Evolutionary conservation across 2,329 filamentous ascomycete species (phyloP).

Genomic region (Aureobasidium namibiae): DNA sequence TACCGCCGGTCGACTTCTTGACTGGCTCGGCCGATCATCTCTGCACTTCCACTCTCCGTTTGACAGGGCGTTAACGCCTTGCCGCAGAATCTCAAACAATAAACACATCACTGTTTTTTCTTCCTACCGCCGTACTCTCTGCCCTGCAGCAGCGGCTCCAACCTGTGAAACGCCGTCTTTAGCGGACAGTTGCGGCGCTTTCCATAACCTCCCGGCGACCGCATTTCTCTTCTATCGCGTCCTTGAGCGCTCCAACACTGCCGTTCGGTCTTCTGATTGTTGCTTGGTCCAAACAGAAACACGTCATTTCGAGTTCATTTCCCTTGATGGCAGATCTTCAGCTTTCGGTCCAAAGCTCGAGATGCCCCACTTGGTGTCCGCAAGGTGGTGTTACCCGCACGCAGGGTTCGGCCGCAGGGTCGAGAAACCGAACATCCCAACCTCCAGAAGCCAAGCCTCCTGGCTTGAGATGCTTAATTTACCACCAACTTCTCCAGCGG

Average conservation of each 20-base stretch:
- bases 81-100: constrained; percentile 8
- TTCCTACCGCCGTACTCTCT: not conserved
- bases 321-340: constrained; percentile 9
- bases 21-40: constrained; percentile 1
- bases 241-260: not conserved
- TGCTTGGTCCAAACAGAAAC: constrained; percentile 10
- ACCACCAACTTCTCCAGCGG: constrained; percentile 8
- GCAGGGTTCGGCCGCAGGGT: constrained; percentile 2
- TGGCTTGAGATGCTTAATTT: constrained; percentile 12
- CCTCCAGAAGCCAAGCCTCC: constrained; percentile 9
- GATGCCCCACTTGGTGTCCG: constrained; percentile 10
- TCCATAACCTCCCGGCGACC: not conserved
- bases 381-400: constrained; percentile 9
- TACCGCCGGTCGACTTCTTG: constrained; percentile 1
- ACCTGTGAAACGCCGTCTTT: not conserved
- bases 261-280: not conserved
- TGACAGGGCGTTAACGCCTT: constrained; percentile 10
- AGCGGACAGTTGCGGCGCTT: not conserved
- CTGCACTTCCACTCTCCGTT: constrained; percentile 4
- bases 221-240: not conserved
- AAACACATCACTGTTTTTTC: constrained; percentile 12
- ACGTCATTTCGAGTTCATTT: no score
- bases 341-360: constrained; percentile 4
- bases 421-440: not conserved
- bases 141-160: not conserved